A percentile compares a stretch with the other conserved stretches of the same genome.
Evolutionary conservation across 2,329 filamentous ascomycete genomes (phyloP).

Genomic region (Colletotrichum plurivorum): DNA sequence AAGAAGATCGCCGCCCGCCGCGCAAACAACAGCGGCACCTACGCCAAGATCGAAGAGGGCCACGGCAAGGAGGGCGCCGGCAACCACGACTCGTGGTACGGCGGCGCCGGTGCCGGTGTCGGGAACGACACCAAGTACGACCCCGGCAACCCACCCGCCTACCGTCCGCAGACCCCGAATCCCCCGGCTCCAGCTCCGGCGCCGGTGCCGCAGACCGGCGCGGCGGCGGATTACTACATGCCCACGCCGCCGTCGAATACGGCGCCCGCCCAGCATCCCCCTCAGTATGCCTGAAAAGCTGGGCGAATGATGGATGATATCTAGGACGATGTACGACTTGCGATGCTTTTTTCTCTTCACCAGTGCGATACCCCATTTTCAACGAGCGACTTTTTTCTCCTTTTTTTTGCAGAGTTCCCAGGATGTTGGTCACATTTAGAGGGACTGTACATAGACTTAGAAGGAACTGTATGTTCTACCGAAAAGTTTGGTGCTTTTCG

Average conservation of each 20-base stretch:
- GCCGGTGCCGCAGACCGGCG: conserved; percentile 2
- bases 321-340: conserved; percentile 1
- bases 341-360: not conserved
- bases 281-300: conserved; percentile 15
- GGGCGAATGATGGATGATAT: not conserved
- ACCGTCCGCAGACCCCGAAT: conserved; percentile 7
- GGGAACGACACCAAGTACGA: conserved; percentile 25
- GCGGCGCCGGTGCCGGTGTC: conserved; percentile 17
- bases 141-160: conserved; percentile 17
- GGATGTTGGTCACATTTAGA: not conserved
- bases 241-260: conserved; percentile 29
- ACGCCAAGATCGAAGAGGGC: conserved; percentile 41
- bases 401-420: not conserved
- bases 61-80: conserved; percentile 6
- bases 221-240: conserved; percentile 36
- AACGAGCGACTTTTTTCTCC: not conserved
- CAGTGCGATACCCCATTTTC: conserved; percentile 17
- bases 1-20: conserved; percentile 43
- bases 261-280: conserved; percentile 29
- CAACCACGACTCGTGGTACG: conserved; percentile 28
- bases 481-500: not conserved
- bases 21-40: conserved; percentile 16
- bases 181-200: conserved; percentile 7
- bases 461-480: not conserved
- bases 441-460: not conserved